A percentile compares a stretch with the other conserved stretches of the same genome.
Conservation (phyloP, 1,139 yeast species). For the Saccharomycopsis hybrid region DNA sequence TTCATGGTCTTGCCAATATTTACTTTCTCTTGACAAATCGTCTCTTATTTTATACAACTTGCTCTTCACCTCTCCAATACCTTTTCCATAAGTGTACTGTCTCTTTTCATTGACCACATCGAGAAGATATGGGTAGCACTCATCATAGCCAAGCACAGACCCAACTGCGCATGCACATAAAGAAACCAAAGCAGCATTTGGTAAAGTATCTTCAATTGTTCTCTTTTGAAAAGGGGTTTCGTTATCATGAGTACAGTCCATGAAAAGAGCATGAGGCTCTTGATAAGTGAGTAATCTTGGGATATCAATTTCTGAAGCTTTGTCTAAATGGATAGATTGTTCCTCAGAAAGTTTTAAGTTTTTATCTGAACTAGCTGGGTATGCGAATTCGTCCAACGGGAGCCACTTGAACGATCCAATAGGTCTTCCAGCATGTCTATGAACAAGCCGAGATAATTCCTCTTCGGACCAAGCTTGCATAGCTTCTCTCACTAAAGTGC, state of each 20-base stretch:
- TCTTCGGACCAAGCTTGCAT: conserved; percentile 93
- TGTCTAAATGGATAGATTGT: conserved; percentile 13
- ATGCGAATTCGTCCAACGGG: conserved; percentile 66
- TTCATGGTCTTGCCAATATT: conserved; percentile 68
- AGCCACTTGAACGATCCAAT: conserved; percentile 83
- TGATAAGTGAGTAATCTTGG: conserved; percentile 59
- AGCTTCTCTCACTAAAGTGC: conserved; percentile 87
- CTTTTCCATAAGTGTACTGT: conserved; percentile 52
- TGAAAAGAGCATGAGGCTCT: conserved; percentile 86
- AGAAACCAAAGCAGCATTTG: conserved; percentile 91
- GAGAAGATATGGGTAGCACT: conserved; percentile 73
- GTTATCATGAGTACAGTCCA: conserved; percentile 98
- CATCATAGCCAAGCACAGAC: conserved; percentile 91
- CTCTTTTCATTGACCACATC: conserved; percentile 79
- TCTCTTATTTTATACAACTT: conserved; percentile 53
- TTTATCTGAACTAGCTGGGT: conserved; percentile 40
- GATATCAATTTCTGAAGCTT: conserved; percentile 52
- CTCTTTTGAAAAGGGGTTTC: conserved; percentile 84
- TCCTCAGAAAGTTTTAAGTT: conserved; percentile 14
- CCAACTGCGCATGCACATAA: conserved; percentile 94
- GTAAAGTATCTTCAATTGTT: conserved; percentile 88
- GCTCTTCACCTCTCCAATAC: conserved; percentile 68
- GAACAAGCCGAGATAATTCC: conserved; percentile 81
- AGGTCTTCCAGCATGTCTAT: conserved; percentile 91
- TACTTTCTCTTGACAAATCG: conserved; percentile 61